These are phyloP conservation scores for Taiwanofungus camphoratus DNA, from an alignment of 1,284 basidiomycete genomes.

Conservation along the genomic window DNA sequence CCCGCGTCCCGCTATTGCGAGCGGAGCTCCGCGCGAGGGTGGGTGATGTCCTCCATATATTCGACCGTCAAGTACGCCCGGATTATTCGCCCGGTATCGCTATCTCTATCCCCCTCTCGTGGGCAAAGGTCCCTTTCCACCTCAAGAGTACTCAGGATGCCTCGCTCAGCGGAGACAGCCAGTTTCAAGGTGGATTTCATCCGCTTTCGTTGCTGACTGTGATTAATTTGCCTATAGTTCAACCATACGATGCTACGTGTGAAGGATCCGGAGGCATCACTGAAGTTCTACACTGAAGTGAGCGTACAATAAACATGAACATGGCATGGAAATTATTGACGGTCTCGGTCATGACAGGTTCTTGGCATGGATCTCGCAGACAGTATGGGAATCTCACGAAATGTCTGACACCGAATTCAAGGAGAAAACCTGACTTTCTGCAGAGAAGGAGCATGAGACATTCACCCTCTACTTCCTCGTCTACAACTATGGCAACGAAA, in stretches of 20 bases:
- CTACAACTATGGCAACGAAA: conserved; percentile 54
- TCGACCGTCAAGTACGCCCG: conserved; percentile 1
- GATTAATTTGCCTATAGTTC: conserved; percentile 42
- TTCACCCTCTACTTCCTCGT: conserved; percentile 84
- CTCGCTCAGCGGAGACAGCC: conserved; percentile 58
- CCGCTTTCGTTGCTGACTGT: background rate
- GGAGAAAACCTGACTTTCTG: conserved; percentile 7
- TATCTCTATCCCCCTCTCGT: background rate
- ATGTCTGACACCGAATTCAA: no score
- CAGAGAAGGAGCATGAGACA: conserved; percentile 47
- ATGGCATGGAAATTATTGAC: no score
- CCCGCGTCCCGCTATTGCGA: conserved; percentile 16
- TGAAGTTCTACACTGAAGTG: conserved; percentile 73
- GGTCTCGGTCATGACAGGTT: no score
- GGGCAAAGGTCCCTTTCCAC: conserved; percentile 7
- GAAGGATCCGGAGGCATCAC: conserved; percentile 79
- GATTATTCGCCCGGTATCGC: background rate
- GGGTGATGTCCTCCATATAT: no score
- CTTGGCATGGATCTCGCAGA: conserved; percentile 86
- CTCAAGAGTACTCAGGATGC: conserved; percentile 38
- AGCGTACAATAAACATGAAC: no score
- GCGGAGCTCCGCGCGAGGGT: no score
- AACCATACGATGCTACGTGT: conserved; percentile 91
- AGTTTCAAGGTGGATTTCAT: conserved; percentile 47
- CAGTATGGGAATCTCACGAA: conserved; percentile 35